A percentile compares a stretch with the other conserved stretches of the same genome.
phyloP scores from a whole-genome alignment of 495 filamentous ascomycete genomes.

The Aspergillus bridgeri region DNA sequence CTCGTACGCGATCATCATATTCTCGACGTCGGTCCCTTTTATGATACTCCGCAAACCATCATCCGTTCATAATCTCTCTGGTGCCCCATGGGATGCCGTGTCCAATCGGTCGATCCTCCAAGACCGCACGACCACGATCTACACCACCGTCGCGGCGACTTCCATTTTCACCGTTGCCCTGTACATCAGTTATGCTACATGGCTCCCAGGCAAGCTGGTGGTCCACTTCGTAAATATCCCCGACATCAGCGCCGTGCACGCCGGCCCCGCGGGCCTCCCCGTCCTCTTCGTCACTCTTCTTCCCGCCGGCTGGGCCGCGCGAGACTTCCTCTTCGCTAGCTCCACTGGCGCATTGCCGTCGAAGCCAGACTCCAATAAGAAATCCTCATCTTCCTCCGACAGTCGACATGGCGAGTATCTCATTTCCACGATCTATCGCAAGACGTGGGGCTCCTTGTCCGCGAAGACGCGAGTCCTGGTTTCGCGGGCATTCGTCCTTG shows the following conservation, averaged over 20 bases:
- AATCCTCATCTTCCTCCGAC: constrained; percentile 41
- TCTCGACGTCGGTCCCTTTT: constrained; percentile 68
- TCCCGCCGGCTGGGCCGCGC: constrained; percentile 64
- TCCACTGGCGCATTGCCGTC: constrained; percentile 46
- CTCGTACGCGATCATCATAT: constrained; percentile 59
- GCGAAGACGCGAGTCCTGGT: constrained; percentile 62
- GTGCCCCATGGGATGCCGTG: constrained; percentile 35
- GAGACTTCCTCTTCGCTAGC: constrained; percentile 72
- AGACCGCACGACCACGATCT: constrained; percentile 57
- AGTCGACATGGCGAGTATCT: constrained; percentile 53
- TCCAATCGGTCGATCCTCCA: constrained; percentile 68
- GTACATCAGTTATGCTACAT: constrained; percentile 58
- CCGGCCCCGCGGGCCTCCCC: constrained; percentile 46
- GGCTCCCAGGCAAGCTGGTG: constrained; percentile 64
- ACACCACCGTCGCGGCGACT: constrained; percentile 62
- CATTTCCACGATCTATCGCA: constrained; percentile 52
- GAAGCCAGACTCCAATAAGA: constrained; percentile 50
- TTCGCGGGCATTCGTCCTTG: constrained; percentile 58
- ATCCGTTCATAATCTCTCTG: constrained; percentile 57
- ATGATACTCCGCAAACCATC: constrained; percentile 62
- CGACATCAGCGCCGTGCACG: constrained; percentile 60
- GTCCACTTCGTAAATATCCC: constrained; percentile 65
- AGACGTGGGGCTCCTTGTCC: constrained; percentile 52
- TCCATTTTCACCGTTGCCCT: constrained; percentile 65
- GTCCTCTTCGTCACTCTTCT: constrained; percentile 51